phyloP scores from a whole-genome alignment of 129 eudicot species.

The Chrysanthemum seticuspe region DNA sequence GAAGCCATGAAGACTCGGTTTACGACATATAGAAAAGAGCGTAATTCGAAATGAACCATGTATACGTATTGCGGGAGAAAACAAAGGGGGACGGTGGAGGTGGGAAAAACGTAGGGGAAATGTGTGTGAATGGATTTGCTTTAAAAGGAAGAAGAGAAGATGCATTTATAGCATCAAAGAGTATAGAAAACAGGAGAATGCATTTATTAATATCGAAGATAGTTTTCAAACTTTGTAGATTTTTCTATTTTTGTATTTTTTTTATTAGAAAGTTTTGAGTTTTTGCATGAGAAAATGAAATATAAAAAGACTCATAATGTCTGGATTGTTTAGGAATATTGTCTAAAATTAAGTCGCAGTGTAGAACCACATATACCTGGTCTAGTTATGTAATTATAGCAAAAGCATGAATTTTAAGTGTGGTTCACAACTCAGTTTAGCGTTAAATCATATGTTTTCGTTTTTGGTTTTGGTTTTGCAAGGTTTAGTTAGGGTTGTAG shows the following conservation, averaged over 20 bases:
- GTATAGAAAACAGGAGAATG: constrained; percentile 27
- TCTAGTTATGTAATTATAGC: too few relatives aligned
- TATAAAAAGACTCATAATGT: too few relatives aligned
- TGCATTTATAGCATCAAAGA: constrained; percentile 32
- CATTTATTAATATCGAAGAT: constrained; percentile 30
- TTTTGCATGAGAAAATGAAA: too few relatives aligned
- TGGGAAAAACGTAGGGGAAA: constrained; percentile 13
- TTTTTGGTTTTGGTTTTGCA: too few relatives aligned
- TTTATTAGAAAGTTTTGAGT: too few relatives aligned
- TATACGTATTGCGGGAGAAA: background rate
- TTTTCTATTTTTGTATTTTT: background rate
- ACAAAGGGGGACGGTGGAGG: constrained; percentile 19
- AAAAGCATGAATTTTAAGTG: too few relatives aligned
- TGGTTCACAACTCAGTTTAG: too few relatives aligned
- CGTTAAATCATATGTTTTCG: too few relatives aligned
- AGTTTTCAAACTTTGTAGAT: constrained; percentile 10
- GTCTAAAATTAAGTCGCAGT: too few relatives aligned
- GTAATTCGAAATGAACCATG: constrained; percentile 24
- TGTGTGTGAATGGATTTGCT: constrained; percentile 26
- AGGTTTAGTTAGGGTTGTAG: too few relatives aligned
- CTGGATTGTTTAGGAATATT: too few relatives aligned
- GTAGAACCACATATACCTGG: too few relatives aligned
- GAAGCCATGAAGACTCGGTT: constrained; percentile 35
- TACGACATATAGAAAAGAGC: constrained; percentile 23
- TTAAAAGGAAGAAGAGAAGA: constrained; percentile 1